These are phyloP conservation scores for Agrostemma githago DNA, from an alignment of 148 eudicot species.

Conservation along the genomic window DNA sequence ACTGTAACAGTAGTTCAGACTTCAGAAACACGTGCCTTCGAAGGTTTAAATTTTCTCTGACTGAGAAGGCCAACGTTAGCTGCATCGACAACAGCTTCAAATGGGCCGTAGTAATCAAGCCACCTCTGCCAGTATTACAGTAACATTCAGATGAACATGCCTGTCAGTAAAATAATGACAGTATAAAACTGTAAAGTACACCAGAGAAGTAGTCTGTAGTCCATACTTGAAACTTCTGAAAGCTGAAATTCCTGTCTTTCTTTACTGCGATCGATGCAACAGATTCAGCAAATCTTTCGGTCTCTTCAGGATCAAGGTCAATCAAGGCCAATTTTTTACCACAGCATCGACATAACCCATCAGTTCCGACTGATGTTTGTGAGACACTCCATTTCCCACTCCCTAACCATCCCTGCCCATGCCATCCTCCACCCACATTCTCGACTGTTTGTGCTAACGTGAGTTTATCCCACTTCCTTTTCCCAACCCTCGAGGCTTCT, in stretches of 20 bases:
- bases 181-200: background rate
- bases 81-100: slow-evolving; percentile 89
- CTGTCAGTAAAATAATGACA: background rate
- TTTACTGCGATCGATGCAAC: slow-evolving; percentile 73
- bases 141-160: slow-evolving; percentile 9
- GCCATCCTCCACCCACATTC: slow-evolving; percentile 93
- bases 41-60: slow-evolving; percentile 60
- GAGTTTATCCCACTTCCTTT: slow-evolving; percentile 58
- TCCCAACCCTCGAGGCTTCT: slow-evolving; percentile 63
- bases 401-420: slow-evolving; percentile 88
- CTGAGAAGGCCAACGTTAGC: slow-evolving; percentile 79
- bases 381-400: slow-evolving; percentile 66
- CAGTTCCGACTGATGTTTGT: slow-evolving; percentile 42
- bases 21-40: slow-evolving; percentile 46
- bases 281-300: slow-evolving; percentile 76
- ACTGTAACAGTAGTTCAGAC: background rate
- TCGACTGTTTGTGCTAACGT: slow-evolving; percentile 37
- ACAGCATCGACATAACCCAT: slow-evolving; percentile 74
- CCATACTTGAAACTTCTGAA: slow-evolving; percentile 85
- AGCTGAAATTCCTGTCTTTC: slow-evolving; percentile 62
- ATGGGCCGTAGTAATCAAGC: slow-evolving; percentile 85
- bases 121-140: slow-evolving; percentile 83
- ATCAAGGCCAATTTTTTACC: slow-evolving; percentile 67
- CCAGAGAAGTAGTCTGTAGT: slow-evolving; percentile 5
- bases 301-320: slow-evolving; percentile 88